Conservation (phyloP, 148 eudicot species). For the Rhododendron henanense region DNA sequence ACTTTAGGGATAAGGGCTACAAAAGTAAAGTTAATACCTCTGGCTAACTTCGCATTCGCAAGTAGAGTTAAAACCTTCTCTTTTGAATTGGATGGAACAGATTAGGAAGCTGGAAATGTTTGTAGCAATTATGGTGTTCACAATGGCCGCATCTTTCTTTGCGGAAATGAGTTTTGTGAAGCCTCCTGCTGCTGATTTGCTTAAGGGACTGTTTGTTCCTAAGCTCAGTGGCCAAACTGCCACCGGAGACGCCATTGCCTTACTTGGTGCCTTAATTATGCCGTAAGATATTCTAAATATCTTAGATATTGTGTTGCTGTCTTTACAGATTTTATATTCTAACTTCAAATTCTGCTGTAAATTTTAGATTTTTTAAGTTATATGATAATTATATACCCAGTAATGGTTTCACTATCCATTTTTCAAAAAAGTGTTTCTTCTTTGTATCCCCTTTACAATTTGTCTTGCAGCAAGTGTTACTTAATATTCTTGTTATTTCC, state of each 20-base stretch:
- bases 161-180: constrained; percentile 62
- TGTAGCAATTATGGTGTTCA: constrained; percentile 52
- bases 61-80: too few relatives aligned
- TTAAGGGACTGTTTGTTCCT: constrained; percentile 64
- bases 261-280: constrained; percentile 73
- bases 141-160: constrained; percentile 73
- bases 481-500: neutral
- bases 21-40: too few relatives aligned
- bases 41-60: too few relatives aligned
- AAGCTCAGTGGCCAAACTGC: constrained; percentile 56
- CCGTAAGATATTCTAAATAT: constrained; percentile 35
- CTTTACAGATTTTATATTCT: too few relatives aligned
- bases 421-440: neutral
- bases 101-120: constrained; percentile 65
- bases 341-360: too few relatives aligned
- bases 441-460: neutral
- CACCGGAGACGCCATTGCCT: constrained; percentile 68
- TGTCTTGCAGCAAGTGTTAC: neutral
- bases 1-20: too few relatives aligned
- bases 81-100: constrained; percentile 20
- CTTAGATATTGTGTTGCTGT: too few relatives aligned
- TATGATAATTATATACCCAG: too few relatives aligned
- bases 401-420: neutral
- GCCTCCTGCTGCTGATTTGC: constrained; percentile 50
- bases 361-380: too few relatives aligned